A percentile compares a stretch with the other conserved stretches of the same genome.
These are phyloP conservation scores for Solanum gracilifrons DNA, from an alignment of 257 asterid species.

Conservation along the genomic window DNA sequence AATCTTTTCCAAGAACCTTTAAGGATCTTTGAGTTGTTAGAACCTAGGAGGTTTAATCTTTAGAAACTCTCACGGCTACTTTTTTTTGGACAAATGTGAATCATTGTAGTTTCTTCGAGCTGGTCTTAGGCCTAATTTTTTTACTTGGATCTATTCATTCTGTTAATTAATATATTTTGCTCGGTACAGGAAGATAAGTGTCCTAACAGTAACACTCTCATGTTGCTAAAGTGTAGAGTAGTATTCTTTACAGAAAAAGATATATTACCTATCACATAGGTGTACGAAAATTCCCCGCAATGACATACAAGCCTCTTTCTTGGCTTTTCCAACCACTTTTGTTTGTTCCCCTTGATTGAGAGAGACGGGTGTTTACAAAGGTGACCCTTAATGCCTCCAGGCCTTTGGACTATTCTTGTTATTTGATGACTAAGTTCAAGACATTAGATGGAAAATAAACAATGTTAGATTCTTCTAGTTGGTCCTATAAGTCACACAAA, in stretches of 20 bases:
- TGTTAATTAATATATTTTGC: neutral
- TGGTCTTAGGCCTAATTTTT: neutral
- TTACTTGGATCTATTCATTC: neutral
- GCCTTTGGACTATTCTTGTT: neutral
- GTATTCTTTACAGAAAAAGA: neutral
- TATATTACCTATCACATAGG: neutral
- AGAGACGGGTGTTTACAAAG: no score
- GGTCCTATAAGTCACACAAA: no score
- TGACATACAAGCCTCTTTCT: neutral
- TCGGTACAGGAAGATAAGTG: neutral
- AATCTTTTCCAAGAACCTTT: neutral
- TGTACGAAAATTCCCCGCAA: no score
- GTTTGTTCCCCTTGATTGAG: no score
- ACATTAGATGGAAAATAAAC: no score
- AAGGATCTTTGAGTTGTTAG: neutral
- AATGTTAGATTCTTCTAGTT: no score
- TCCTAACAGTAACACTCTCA: neutral
- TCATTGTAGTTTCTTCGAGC: neutral
- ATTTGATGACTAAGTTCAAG: no score
- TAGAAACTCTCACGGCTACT: neutral
- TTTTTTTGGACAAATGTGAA: neutral
- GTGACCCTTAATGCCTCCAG: neutral
- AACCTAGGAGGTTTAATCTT: neutral
- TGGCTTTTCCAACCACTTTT: neutral
- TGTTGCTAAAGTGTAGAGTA: neutral